A percentile compares a stretch with the other conserved stretches of the same genome.
phyloP scores from a whole-genome alignment of 352 stramenopile species.

The Aphanomyces invadans region DNA sequence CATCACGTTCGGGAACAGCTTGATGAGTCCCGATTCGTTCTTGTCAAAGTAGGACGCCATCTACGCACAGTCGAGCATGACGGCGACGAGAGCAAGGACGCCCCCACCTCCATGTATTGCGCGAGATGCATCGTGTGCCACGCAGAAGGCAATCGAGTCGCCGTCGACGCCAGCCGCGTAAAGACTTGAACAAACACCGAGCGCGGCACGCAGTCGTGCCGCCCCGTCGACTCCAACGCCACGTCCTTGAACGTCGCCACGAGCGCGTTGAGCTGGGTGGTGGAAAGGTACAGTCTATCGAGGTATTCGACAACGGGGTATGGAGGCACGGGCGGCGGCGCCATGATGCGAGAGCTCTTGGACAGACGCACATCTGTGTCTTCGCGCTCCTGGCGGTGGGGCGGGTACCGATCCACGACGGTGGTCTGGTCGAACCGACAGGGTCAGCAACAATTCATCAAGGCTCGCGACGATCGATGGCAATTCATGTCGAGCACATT shows the following conservation, averaged over 20 bases:
- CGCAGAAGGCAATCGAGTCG: background rate
- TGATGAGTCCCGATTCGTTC: background rate
- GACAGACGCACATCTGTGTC: slow-evolving; percentile 48
- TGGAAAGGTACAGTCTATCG: slow-evolving; percentile 42
- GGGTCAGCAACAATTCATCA: no score
- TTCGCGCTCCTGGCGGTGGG: slow-evolving; percentile 43
- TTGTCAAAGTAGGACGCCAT: background rate
- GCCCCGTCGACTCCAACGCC: slow-evolving; percentile 20
- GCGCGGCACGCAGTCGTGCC: background rate
- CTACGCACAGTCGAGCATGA: background rate
- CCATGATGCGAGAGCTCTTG: slow-evolving; percentile 33
- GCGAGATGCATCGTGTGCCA: background rate
- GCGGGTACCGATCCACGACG: slow-evolving; percentile 44
- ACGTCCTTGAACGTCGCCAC: slow-evolving; percentile 22
- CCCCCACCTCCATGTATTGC: background rate
- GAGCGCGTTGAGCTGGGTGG: slow-evolving; percentile 34
- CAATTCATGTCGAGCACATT: no score
- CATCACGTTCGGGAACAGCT: background rate
- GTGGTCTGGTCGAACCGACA: no score
- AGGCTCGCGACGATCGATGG: no score
- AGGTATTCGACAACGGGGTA: slow-evolving; percentile 38
- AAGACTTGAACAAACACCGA: background rate
- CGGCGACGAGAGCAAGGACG: background rate
- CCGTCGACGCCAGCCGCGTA: slow-evolving; percentile 1
- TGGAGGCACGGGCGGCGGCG: slow-evolving; percentile 28